Percentiles rank a stretch among this genome's conserved stretches.
phyloP scores from a whole-genome alignment of 768 basidiomycete genomes.

The Macrolepiota fuliginosa region DNA sequence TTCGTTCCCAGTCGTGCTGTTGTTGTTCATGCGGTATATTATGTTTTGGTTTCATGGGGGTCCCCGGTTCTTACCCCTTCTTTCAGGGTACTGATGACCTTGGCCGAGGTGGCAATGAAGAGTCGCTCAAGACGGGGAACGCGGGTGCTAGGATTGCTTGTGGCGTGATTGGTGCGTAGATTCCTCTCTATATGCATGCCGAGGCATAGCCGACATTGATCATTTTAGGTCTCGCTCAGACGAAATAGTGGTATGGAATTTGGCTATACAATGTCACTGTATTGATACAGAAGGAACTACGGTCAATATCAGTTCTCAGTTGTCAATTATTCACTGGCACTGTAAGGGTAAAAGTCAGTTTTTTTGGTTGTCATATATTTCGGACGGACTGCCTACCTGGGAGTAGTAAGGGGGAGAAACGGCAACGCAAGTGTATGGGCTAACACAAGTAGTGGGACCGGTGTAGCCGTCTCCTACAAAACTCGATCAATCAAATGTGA shows the following conservation, averaged over 20 bases:
- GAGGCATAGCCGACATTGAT: background rate
- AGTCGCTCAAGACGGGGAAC: slow-evolving; percentile 77
- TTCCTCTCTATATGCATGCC: slow-evolving; percentile 2
- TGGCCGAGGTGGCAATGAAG: slow-evolving; percentile 64
- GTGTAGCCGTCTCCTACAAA: slow-evolving; percentile 38
- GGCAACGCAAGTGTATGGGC: slow-evolving; percentile 40
- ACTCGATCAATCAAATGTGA: background rate
- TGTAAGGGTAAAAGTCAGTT: slow-evolving; percentile 4
- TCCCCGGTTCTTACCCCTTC: background rate
- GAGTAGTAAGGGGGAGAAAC: slow-evolving; percentile 53
- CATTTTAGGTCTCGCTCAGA: slow-evolving; percentile 5
- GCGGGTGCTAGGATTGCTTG: slow-evolving; percentile 78
- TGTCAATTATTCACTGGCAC: slow-evolving; percentile 17
- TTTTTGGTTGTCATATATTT: background rate
- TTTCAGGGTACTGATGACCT: slow-evolving; percentile 73
- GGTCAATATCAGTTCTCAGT: background rate
- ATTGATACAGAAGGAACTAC: background rate
- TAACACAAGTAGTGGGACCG: slow-evolving; percentile 44
- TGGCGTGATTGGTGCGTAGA: slow-evolving; percentile 64
- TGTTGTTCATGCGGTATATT: slow-evolving; percentile 65
- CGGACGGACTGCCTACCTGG: slow-evolving; percentile 33
- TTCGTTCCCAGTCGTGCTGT: slow-evolving; percentile 52
- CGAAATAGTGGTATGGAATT: slow-evolving; percentile 4
- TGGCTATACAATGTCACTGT: slow-evolving; percentile 7
- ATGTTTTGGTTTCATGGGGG: background rate